Percentiles rank a stretch among this genome's conserved stretches.
Evolutionary conservation across 75 land plant species (phyloP).

Genomic region (Selaginella tamariscina): DNA sequence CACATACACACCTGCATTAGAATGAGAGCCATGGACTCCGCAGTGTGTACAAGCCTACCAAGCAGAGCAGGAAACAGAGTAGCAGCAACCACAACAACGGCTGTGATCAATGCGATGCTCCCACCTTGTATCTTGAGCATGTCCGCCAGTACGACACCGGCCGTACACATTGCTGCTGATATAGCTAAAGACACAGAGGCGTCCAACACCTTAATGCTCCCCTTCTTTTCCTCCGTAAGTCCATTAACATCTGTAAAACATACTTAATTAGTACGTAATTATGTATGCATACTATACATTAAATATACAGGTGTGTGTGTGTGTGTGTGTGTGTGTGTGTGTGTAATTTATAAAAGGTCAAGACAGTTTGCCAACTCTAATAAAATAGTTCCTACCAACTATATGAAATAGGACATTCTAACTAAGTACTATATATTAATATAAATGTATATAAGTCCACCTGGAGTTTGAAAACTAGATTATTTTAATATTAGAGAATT

Average conservation of each 20-base stretch:
- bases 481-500: not conserved
- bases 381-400: too few relatives aligned
- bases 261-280: too few relatives aligned
- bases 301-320: too few relatives aligned
- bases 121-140: slow-evolving; percentile 61
- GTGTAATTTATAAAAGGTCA: too few relatives aligned
- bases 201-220: not conserved
- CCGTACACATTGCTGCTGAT: slow-evolving; percentile 65
- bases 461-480: too few relatives aligned
- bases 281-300: too few relatives aligned
- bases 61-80: slow-evolving; percentile 58
- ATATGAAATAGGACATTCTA: too few relatives aligned
- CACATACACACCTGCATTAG: slow-evolving; percentile 73
- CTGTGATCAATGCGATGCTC: slow-evolving; percentile 68
- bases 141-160: slow-evolving; percentile 39
- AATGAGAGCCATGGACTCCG: slow-evolving; percentile 67
- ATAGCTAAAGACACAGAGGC: slow-evolving; percentile 25
- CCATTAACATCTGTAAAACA: too few relatives aligned
- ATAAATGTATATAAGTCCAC: too few relatives aligned
- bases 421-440: too few relatives aligned
- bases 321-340: too few relatives aligned
- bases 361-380: too few relatives aligned
- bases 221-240: not conserved
- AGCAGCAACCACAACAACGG: slow-evolving; percentile 62
- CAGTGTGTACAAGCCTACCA: slow-evolving; percentile 65